Evolutionary conservation across 2,329 filamentous ascomycete genomes (phyloP).

Genomic region (Simplicillium sp.): DNA sequence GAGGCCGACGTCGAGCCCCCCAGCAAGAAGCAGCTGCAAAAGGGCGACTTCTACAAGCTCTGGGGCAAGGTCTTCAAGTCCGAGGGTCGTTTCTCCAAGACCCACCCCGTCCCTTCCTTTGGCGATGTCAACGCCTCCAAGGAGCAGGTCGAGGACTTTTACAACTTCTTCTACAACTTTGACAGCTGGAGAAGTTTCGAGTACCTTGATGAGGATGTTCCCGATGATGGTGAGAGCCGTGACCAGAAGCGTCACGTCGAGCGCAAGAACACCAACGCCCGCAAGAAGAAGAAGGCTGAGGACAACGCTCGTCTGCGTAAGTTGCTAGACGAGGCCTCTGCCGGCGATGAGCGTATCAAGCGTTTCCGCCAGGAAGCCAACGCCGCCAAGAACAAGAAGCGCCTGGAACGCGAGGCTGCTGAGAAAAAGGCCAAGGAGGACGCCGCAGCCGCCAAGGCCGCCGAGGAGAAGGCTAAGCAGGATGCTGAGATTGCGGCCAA

Average conservation of each 20-base stretch:
- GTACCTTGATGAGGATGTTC: slow-evolving; percentile 97
- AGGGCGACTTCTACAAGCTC: slow-evolving; percentile 89
- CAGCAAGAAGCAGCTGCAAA: slow-evolving; percentile 78
- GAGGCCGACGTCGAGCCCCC: slow-evolving; percentile 87
- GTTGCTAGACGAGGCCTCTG: slow-evolving; percentile 77
- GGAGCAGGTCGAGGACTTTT: slow-evolving; percentile 89
- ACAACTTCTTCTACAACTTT: slow-evolving; percentile 99
- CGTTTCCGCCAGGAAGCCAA: slow-evolving; percentile 87
- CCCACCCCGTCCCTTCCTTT: slow-evolving; percentile 77
- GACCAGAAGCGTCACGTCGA: slow-evolving; percentile 98
- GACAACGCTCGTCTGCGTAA: slow-evolving; percentile 86
- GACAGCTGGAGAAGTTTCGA: slow-evolving; percentile 97
- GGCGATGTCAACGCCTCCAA: slow-evolving; percentile 77
- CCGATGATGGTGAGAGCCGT: slow-evolving; percentile 97
- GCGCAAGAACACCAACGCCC: slow-evolving; percentile 94
- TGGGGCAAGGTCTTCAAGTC: slow-evolving; percentile 87
- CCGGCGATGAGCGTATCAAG: slow-evolving; percentile 92
- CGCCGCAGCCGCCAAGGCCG: slow-evolving; percentile 71
- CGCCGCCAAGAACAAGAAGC: slow-evolving; percentile 94
- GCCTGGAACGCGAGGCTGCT: slow-evolving; percentile 80
- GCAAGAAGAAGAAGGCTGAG: slow-evolving; percentile 99
- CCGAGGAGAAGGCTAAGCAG: slow-evolving; percentile 68
- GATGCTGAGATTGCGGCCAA: slow-evolving; percentile 85
- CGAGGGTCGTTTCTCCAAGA: slow-evolving; percentile 87
- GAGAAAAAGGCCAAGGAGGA: slow-evolving; percentile 83